These are phyloP conservation scores for Syzygium syzygioides DNA, from an alignment of 441 rosid species.

Conservation along the genomic window DNA sequence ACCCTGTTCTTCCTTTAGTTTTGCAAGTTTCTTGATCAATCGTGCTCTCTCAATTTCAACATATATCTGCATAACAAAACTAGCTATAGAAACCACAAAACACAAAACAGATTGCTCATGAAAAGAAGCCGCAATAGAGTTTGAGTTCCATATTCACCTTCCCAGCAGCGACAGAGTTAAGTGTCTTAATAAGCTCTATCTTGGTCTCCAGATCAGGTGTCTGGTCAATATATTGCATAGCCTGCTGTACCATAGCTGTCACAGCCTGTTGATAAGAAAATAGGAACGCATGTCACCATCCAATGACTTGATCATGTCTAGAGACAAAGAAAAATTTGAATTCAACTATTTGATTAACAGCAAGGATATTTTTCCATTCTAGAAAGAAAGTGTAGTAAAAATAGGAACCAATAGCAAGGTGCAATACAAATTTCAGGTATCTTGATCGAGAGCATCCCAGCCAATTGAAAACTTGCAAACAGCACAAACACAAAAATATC, in stretches of 20 bases:
- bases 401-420: not conserved
- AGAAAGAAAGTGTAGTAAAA: not conserved
- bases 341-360: not conserved
- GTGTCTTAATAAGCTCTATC: slow-evolving; percentile 79
- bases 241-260: slow-evolving; percentile 97
- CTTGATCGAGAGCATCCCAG: not conserved
- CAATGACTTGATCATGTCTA: not conserved
- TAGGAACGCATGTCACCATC: not conserved
- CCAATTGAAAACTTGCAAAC: not conserved
- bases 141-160: slow-evolving; percentile 39
- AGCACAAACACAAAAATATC: not conserved
- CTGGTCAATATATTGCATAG: slow-evolving; percentile 88
- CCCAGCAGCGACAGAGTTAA: slow-evolving; percentile 87
- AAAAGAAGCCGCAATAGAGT: not conserved
- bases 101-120: not conserved
- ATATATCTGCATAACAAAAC: slow-evolving; percentile 50
- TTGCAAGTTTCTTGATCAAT: slow-evolving; percentile 86
- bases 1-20: slow-evolving; percentile 95
- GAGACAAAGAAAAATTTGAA: not conserved
- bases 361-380: not conserved
- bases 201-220: slow-evolving; percentile 88
- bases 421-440: not conserved
- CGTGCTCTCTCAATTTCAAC: slow-evolving; percentile 97
- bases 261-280: slow-evolving; percentile 54
- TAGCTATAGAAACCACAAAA: not conserved